phyloP scores from a whole-genome alignment of 495 filamentous ascomycete genomes.

The Annulohypoxylon maeteangense region DNA sequence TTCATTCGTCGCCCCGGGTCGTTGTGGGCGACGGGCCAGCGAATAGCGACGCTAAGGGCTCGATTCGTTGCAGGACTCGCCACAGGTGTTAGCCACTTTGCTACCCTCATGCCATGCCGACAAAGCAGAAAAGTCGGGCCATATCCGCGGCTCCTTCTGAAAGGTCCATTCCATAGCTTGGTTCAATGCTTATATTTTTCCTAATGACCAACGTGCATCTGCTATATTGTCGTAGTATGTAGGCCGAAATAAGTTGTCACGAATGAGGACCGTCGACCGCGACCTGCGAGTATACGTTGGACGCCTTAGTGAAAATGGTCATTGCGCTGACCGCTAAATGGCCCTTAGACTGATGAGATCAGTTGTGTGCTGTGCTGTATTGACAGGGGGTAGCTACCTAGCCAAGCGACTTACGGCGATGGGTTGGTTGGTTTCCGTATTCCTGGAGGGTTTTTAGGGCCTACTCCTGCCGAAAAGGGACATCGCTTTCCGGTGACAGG shows the following conservation, averaged over 20 bases:
- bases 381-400: constrained; percentile 36
- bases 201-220: constrained; percentile 35
- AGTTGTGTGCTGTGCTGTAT: constrained; percentile 43
- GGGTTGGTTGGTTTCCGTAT: constrained; percentile 39
- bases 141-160: constrained; percentile 18
- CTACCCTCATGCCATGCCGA: constrained; percentile 19
- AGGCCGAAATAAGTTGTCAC: constrained; percentile 21
- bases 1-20: constrained; percentile 37
- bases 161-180: constrained; percentile 5
- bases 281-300: constrained; percentile 22
- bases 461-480: constrained; percentile 43
- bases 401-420: constrained; percentile 37
- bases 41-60: constrained; percentile 30
- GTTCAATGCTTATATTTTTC: constrained; percentile 10
- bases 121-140: constrained; percentile 9
- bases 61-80: constrained; percentile 37
- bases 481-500: constrained; percentile 33
- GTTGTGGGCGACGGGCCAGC: constrained; percentile 21
- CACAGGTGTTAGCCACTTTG: constrained; percentile 36
- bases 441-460: constrained; percentile 28
- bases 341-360: constrained; percentile 35
- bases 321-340: constrained; percentile 36
- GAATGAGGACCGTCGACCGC: constrained; percentile 21
- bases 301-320: constrained; percentile 8
- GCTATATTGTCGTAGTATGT: constrained; percentile 21